Evolutionary conservation across 1,139 yeast genomes (phyloP).

Genomic region (Zygoascus meyerae): DNA sequence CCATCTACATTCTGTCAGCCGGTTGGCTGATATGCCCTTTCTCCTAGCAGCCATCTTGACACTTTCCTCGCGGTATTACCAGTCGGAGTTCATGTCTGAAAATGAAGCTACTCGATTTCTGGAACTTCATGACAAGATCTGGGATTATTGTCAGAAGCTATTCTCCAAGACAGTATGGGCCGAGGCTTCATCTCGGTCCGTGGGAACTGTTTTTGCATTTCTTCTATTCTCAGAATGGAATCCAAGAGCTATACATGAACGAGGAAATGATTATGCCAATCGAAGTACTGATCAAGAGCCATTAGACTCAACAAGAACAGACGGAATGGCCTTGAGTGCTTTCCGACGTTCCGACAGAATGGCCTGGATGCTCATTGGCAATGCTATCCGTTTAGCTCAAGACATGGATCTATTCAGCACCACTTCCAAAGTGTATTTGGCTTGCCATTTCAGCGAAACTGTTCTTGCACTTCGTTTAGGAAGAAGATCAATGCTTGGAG

Average conservation of each 20-base stretch:
- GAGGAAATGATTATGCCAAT: conserved; percentile 84
- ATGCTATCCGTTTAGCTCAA: conserved; percentile 80
- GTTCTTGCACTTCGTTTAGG: conserved; percentile 36
- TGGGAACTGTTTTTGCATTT: conserved; percentile 82
- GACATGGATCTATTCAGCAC: conserved; percentile 77
- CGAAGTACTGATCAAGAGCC: conserved; percentile 25
- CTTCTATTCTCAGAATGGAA: conserved; percentile 91
- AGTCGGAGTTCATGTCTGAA: neutral
- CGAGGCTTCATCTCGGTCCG: conserved; percentile 80
- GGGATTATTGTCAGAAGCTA: conserved; percentile 77
- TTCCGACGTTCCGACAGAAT: conserved; percentile 80
- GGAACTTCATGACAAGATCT: conserved; percentile 58
- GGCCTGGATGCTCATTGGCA: conserved; percentile 93
- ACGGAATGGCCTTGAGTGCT: conserved; percentile 73
- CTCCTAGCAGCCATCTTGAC: conserved; percentile 74
- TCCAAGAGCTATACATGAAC: conserved; percentile 87
- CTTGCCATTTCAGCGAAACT: conserved; percentile 80
- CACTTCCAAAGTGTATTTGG: conserved; percentile 67
- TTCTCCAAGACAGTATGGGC: conserved; percentile 93
- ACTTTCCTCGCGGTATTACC: conserved; percentile 61
- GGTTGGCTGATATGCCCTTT: conserved; percentile 72
- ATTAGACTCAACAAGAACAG: conserved; percentile 21
- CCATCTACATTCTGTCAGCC: conserved; percentile 60
- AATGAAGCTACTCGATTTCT: neutral
- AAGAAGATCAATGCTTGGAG: conserved; percentile 33